phyloP scores from a whole-genome alignment of 345 rosid species.

The Cardiospermum halicacabum region DNA sequence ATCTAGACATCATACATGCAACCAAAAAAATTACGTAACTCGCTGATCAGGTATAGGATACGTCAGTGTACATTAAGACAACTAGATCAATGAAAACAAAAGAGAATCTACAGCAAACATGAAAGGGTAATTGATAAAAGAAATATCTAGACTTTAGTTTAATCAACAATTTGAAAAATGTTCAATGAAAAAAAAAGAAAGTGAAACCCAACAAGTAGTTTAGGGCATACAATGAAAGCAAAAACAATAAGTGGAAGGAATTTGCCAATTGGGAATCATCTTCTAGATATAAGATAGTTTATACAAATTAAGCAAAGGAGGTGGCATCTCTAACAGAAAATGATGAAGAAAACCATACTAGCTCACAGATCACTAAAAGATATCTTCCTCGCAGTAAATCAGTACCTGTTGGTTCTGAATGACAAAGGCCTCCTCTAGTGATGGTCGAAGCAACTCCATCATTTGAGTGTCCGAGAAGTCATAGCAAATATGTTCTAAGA shows the following conservation, averaged over 20 bases:
- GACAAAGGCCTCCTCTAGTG: slow-evolving; percentile 96
- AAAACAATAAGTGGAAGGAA: background rate
- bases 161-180: background rate
- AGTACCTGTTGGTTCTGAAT: slow-evolving; percentile 95
- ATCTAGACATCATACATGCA: background rate
- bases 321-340: background rate
- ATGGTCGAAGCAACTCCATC: slow-evolving; percentile 98
- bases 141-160: background rate
- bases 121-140: background rate
- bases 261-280: background rate
- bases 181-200: background rate
- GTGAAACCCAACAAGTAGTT: too few species aligned
- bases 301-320: background rate
- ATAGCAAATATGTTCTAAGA: slow-evolving; percentile 89
- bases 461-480: slow-evolving; percentile 85
- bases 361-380: background rate
- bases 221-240: background rate
- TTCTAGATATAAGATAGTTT: background rate
- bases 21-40: background rate
- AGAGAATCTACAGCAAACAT: background rate
- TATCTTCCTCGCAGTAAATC: background rate
- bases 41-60: background rate
- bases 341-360: background rate
- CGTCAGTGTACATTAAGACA: background rate
- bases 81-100: background rate